Evolutionary conservation across 352 stramenopile species (phyloP).

Genomic region (Phytopythium litorale): DNA sequence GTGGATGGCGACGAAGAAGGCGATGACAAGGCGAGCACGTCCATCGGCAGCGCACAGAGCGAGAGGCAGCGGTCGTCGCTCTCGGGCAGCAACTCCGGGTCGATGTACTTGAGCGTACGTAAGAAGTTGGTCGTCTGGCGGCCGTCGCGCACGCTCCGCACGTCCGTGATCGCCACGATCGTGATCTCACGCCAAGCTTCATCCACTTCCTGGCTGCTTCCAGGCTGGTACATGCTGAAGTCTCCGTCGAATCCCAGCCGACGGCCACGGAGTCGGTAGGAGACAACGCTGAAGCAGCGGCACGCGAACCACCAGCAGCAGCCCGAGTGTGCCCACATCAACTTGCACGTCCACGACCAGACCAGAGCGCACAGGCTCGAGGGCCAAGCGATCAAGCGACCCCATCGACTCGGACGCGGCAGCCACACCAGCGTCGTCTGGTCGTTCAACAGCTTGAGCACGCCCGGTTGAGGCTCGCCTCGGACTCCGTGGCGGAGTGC

Average conservation of each 20-base stretch:
- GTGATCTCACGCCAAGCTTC: constrained; percentile 1
- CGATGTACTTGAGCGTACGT: constrained; percentile 79
- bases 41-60: constrained; percentile 24
- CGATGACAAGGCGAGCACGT: neutral
- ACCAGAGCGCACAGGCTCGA: neutral
- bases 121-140: constrained; percentile 79
- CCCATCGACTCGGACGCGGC: constrained; percentile 19
- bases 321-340: neutral
- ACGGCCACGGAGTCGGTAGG: neutral
- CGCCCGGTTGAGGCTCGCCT: constrained; percentile 45
- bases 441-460: constrained; percentile 60
- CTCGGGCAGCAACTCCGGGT: constrained; percentile 29
- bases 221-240: neutral
- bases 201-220: neutral
- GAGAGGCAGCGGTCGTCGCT: constrained; percentile 75
- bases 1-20: neutral
- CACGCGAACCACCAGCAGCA: neutral
- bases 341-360: neutral
- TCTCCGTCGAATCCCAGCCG: neutral
- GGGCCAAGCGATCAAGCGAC: neutral
- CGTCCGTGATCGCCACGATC: constrained; percentile 38
- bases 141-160: constrained; percentile 56
- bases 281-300: neutral
- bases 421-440: constrained; percentile 64
- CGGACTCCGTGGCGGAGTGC: constrained; percentile 40